Conservation (phyloP, 1,139 yeast species). For the Lodderomyces orthopsilosis region DNA sequence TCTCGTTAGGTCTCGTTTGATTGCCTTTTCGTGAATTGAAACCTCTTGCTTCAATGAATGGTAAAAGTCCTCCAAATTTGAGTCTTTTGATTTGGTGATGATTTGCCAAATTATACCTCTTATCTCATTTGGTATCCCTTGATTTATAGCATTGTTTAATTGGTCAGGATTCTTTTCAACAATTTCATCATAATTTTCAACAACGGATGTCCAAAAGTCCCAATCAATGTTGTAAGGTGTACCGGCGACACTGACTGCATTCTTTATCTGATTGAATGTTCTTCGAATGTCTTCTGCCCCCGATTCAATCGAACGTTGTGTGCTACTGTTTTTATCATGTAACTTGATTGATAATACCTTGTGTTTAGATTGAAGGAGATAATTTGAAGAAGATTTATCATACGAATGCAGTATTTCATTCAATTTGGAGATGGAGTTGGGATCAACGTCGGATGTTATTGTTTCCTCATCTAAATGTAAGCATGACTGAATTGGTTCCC, state of each 20-base stretch:
- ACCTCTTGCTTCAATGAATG: constrained; percentile 48
- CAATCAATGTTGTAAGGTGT: constrained; percentile 53
- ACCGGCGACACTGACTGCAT: constrained; percentile 38
- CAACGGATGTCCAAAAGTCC: constrained; percentile 86
- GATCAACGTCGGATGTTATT: constrained; percentile 1
- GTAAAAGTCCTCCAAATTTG: constrained; percentile 68
- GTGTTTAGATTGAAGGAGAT: constrained; percentile 36
- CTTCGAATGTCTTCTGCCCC: constrained; percentile 63
- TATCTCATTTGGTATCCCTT: constrained; percentile 81
- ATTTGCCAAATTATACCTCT: constrained; percentile 93
- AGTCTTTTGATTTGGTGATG: constrained; percentile 75
- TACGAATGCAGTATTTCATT: constrained; percentile 11
- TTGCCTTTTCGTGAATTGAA: constrained; percentile 72
- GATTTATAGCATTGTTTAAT: constrained; percentile 58
- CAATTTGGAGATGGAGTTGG: neutral
- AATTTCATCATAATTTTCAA: constrained; percentile 67
- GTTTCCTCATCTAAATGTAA: constrained; percentile 21
- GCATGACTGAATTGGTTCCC: constrained; percentile 29
- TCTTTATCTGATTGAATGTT: constrained; percentile 56
- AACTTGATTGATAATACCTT: constrained; percentile 29
- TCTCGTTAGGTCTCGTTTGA: constrained; percentile 77
- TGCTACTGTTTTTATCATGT: constrained; percentile 27
- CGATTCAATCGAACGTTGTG: constrained; percentile 49
- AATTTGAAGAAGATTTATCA: constrained; percentile 26
- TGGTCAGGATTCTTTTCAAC: constrained; percentile 60